Conservation (phyloP, 75 land plant species). For the Ceratopteris richardii region DNA sequence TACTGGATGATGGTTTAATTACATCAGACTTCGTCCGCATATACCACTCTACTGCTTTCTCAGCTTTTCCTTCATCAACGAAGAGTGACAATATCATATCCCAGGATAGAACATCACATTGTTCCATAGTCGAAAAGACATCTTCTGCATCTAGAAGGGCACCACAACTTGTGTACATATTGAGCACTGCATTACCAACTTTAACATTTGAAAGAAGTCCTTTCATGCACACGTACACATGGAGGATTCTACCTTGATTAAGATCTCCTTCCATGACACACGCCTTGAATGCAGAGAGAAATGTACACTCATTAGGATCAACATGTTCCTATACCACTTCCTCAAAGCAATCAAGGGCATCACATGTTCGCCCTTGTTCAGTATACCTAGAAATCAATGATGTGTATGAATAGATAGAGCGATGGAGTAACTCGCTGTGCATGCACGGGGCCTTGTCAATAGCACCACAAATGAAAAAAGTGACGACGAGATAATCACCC, state of each 20-base stretch:
- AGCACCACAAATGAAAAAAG: constrained; percentile 26
- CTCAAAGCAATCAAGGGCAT: constrained; percentile 7
- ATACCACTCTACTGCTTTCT: constrained; percentile 9
- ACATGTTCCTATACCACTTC: constrained; percentile 7
- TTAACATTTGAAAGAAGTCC: constrained; percentile 9
- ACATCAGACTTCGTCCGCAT: constrained; percentile 13
- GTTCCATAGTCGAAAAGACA: background rate
- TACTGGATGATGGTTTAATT: constrained; percentile 9
- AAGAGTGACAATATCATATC: constrained; percentile 21
- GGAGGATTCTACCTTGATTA: constrained; percentile 1
- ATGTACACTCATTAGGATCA: constrained; percentile 11
- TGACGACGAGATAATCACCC: constrained; percentile 24
- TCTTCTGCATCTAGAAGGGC: constrained; percentile 16
- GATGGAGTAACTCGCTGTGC: background rate
- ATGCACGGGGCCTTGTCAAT: constrained; percentile 11
- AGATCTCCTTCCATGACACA: constrained; percentile 5
- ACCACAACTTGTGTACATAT: constrained; percentile 30
- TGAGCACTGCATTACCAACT: constrained; percentile 21
- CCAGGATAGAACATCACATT: constrained; percentile 15
- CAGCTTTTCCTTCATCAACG: constrained; percentile 3
- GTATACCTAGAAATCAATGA: constrained; percentile 24
- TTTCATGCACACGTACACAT: constrained; percentile 7
- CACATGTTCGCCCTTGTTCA: background rate
- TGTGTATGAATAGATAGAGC: constrained; percentile 33
- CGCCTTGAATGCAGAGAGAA: constrained; percentile 14